Evolutionary conservation across 306 rosid species (phyloP).

Genomic region (Ammopiptanthus mongolicus): DNA sequence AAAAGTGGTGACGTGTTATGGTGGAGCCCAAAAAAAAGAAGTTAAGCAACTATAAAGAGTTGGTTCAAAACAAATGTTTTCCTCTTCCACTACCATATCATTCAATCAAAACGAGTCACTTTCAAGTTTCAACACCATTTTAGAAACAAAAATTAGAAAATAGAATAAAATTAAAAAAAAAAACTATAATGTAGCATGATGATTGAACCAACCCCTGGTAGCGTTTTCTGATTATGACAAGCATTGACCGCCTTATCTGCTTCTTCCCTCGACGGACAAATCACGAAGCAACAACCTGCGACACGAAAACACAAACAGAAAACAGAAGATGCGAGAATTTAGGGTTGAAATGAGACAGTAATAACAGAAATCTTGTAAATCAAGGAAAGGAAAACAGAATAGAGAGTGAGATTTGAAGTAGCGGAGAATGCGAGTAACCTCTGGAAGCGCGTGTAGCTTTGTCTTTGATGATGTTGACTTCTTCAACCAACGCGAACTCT

Average conservation of each 20-base stretch:
- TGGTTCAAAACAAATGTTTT: too few relatives aligned
- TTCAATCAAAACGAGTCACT: conserved; percentile 15
- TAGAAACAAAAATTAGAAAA: background rate
- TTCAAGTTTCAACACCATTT: background rate
- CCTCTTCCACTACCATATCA: background rate
- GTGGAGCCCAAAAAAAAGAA: too few relatives aligned
- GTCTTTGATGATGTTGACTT: conserved; percentile 99
- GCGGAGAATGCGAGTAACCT: conserved; percentile 46
- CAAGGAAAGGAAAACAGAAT: background rate
- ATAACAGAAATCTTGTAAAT: background rate
- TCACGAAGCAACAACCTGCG: conserved; percentile 89
- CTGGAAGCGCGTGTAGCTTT: conserved; percentile 84
- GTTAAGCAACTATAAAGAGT: too few relatives aligned
- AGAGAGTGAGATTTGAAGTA: background rate
- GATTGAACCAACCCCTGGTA: conserved; percentile 56
- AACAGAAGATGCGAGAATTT: too few relatives aligned
- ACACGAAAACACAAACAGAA: background rate
- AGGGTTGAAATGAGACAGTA: conserved; percentile 25
- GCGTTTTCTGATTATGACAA: conserved; percentile 85
- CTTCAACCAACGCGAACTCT: conserved; percentile 84
- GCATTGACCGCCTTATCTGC: conserved; percentile 98
- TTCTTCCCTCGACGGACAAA: conserved; percentile 88
- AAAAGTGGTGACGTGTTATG: too few relatives aligned
- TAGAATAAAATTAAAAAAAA: too few relatives aligned
- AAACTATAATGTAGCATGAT: background rate